Conservation (phyloP, 768 basidiomycete genomes). For the Boletus pseudo-olivaceus region DNA sequence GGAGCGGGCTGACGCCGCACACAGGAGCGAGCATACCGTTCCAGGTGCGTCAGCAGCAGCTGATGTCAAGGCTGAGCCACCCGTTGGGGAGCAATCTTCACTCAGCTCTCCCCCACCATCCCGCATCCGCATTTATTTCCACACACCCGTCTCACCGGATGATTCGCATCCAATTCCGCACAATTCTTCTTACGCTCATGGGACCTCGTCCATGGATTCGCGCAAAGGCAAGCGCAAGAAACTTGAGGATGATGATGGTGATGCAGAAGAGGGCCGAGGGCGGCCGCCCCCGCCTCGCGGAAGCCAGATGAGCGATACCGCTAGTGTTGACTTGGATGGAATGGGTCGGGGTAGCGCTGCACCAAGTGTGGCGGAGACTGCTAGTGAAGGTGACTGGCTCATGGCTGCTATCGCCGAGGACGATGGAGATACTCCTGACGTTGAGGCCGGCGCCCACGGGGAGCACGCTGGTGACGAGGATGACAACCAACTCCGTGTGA, state of each 20-base stretch:
- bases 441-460: constrained; percentile 55
- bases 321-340: constrained; percentile 54
- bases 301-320: constrained; percentile 48
- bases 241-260: constrained; percentile 83
- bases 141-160: constrained; percentile 81
- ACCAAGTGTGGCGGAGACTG: constrained; percentile 58
- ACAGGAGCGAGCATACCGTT: constrained; percentile 19
- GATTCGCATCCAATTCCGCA: constrained; percentile 74
- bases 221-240: constrained; percentile 87
- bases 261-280: constrained; percentile 67
- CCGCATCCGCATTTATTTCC: constrained; percentile 88
- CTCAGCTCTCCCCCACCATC: constrained; percentile 57
- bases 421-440: constrained; percentile 54
- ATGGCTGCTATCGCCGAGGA: constrained; percentile 84
- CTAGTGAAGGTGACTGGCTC: constrained; percentile 80
- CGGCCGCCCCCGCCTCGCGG: constrained; percentile 58
- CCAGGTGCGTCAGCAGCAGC: constrained; percentile 30
- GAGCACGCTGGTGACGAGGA: constrained; percentile 46
- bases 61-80: constrained; percentile 31
- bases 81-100: constrained; percentile 26
- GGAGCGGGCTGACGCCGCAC: constrained; percentile 18
- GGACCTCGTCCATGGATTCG: constrained; percentile 48
- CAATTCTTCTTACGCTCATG: constrained; percentile 40
- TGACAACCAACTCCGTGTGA: constrained; percentile 42
- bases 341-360: constrained; percentile 59